phyloP scores from a whole-genome alignment of 2,329 filamentous ascomycete genomes.

The Trichoderma asperellum region DNA sequence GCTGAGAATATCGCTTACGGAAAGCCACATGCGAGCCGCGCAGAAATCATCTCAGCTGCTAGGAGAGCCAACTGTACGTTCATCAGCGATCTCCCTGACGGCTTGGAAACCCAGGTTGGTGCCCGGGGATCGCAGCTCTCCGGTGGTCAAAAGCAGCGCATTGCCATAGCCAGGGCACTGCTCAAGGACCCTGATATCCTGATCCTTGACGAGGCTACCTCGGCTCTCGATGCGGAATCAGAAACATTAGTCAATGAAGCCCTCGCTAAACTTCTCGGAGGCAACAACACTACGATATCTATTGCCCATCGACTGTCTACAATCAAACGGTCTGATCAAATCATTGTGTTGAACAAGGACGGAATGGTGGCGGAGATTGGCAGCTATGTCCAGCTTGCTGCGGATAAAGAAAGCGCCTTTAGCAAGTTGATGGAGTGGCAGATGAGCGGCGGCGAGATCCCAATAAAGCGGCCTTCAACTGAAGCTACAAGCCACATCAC shows the following conservation, averaged over 20 bases:
- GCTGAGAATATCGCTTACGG: constrained; percentile 89
- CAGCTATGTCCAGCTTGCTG: constrained; percentile 75
- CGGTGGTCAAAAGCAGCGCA: constrained; percentile 95
- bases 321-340: constrained; percentile 92
- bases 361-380: constrained; percentile 91
- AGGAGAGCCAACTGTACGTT: constrained; percentile 94
- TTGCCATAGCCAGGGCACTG: constrained; percentile 92
- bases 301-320: constrained; percentile 96
- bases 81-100: constrained; percentile 94
- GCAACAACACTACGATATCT: constrained; percentile 93
- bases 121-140: constrained; percentile 91
- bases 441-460: constrained; percentile 79
- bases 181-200: constrained; percentile 96
- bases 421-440: constrained; percentile 99
- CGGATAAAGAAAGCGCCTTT: constrained; percentile 79
- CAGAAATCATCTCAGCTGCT: constrained; percentile 84
- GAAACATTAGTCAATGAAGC: constrained; percentile 96
- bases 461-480: constrained; percentile 43
- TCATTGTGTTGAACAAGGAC: constrained; percentile 86
- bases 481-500: constrained; percentile 49
- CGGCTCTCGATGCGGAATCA: constrained; percentile 91
- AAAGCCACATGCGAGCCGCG: constrained; percentile 73
- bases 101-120: constrained; percentile 91
- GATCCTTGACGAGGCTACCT: constrained; percentile 95
- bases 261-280: constrained; percentile 75